These are phyloP conservation scores for Candida sp. DNA, from an alignment of 1,139 yeast species.

Conservation along the genomic window DNA sequence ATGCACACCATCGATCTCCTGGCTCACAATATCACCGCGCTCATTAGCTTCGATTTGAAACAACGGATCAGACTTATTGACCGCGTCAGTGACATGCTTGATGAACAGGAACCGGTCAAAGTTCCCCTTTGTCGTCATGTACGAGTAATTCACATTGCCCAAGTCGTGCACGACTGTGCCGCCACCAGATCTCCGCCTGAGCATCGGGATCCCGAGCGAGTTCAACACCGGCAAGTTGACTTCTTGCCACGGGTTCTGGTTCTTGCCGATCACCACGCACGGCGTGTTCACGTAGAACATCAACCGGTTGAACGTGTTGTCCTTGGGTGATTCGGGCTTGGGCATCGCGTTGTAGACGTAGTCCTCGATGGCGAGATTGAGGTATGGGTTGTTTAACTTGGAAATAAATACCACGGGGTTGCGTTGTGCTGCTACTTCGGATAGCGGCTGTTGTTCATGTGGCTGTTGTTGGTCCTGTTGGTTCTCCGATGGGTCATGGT, in stretches of 20 bases:
- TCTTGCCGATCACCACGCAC: constrained; percentile 94
- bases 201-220: constrained; percentile 61
- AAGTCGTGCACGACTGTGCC: constrained; percentile 96
- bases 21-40: constrained; percentile 78
- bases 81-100: constrained; percentile 50
- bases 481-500: constrained; percentile 34
- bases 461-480: not conserved
- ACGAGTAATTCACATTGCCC: constrained; percentile 92
- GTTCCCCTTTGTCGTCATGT: constrained; percentile 67
- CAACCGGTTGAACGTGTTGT: constrained; percentile 40
- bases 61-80: constrained; percentile 37
- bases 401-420: constrained; percentile 47
- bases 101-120: constrained; percentile 74
- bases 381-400: constrained; percentile 62
- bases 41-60: constrained; percentile 53
- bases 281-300: constrained; percentile 79
- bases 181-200: constrained; percentile 90
- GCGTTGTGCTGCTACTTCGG: constrained; percentile 18
- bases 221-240: constrained; percentile 66
- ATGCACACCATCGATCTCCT: constrained; percentile 25
- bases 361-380: constrained; percentile 85
- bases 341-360: constrained; percentile 74
- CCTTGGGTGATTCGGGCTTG: constrained; percentile 21
- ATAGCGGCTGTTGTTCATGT: constrained; percentile 8
- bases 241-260: constrained; percentile 96